A percentile compares a stretch with the other conserved stretches of the same genome.
These are phyloP conservation scores for Ophiostoma australiae DNA, from an alignment of 2,329 filamentous ascomycete genomes.

Conservation along the genomic window DNA sequence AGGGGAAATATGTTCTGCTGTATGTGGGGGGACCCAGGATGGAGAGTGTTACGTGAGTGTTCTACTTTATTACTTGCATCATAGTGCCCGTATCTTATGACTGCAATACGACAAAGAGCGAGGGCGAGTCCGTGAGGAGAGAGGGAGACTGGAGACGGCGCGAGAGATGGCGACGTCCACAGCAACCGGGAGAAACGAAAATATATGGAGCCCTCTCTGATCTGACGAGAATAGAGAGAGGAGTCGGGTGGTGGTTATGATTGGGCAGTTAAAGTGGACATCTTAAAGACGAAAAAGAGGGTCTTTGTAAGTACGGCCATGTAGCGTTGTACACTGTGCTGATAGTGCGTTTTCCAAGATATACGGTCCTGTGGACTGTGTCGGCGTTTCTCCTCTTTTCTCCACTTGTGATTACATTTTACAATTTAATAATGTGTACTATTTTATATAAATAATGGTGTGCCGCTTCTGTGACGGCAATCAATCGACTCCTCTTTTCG, in stretches of 20 bases:
- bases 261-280: not conserved
- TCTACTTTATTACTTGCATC: conserved; percentile 9
- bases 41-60: not conserved
- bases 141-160: too few species aligned
- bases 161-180: conserved; percentile 9
- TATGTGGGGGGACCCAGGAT: conserved; percentile 1
- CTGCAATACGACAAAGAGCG: conserved; percentile 12
- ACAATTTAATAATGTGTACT: not conserved
- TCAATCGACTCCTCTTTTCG: not conserved
- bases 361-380: not conserved
- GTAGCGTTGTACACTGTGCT: not conserved
- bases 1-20: not conserved
- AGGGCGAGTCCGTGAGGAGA: conserved; percentile 10
- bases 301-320: not conserved
- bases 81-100: conserved; percentile 8
- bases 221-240: conserved; percentile 10
- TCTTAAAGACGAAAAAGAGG: not conserved
- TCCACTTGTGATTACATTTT: not conserved
- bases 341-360: not conserved
- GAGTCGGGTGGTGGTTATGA: not conserved
- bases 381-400: not conserved
- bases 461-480: not conserved
- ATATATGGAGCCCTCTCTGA: conserved; percentile 13
- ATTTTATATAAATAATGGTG: conserved; percentile 5
- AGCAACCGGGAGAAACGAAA: conserved; percentile 13